Evolutionary conservation across 2,329 filamentous ascomycete genomes (phyloP), one percentile per base, ranked within the genome.

Genomic region (Zasmidium cellare): DNA sequence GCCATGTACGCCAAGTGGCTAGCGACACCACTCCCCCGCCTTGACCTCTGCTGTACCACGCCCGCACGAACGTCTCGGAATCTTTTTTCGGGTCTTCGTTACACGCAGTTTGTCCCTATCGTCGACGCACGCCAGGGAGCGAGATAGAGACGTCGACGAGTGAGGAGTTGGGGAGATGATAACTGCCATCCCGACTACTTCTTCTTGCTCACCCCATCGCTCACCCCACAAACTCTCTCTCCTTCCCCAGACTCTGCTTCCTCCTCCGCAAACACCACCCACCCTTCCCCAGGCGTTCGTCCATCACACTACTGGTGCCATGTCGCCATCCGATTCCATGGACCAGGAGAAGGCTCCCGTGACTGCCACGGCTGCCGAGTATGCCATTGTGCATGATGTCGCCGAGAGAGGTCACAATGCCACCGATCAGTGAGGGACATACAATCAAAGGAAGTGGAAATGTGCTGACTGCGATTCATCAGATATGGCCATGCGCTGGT

Each of bases 401-500:
- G 48, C 48, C 38, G 25, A 24, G 18, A 35, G 31, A 7, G 48
- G 48, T 3, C 23, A 51, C 23, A 35, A 20, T 18, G 48, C 48
- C 3, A 51, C 48, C 12, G 48, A 51, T 38, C 14, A 18, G 48
- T 51, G 20, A 51, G 18, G 3, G 22, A 6, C 14, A 7, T 16
- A 16, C n/a, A 18, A 31, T 38, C 3, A 3, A 18, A 9, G 18
- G n/a, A 12, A 14, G 38, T 5, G 23, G 28, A 12, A 22, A n/a
- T 35, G 24, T 20, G 31, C 24, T 51, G 25, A 51, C 48, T 19
- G 3, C 16, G 7, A 41, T 41, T 5, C 25, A 19, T 2, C 50
- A 80, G 78, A 63, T 79, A 83, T 68, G 82, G 82, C 19, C 71
- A 77, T 24, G 68, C 82, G 0, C 73, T 83, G 2, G 70, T 84